These are phyloP conservation scores for Penicillium macrosclerotiorum DNA, from an alignment of 495 filamentous ascomycete species.

Conservation along the genomic window DNA sequence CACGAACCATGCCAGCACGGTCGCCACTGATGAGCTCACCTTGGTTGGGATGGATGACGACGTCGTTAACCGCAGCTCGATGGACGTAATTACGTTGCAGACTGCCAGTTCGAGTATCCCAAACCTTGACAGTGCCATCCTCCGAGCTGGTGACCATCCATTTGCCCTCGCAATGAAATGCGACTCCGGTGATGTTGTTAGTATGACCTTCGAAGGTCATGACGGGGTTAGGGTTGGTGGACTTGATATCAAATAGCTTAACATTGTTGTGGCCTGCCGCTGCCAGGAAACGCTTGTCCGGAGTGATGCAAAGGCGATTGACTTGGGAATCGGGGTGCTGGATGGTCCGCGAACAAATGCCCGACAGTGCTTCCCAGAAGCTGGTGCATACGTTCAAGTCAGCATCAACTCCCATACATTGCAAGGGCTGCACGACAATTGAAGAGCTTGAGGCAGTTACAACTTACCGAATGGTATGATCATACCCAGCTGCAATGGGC, in stretches of 20 bases:
- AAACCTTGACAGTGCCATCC: slow-evolving; percentile 96
- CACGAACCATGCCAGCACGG: slow-evolving; percentile 83
- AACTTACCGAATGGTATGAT: slow-evolving; percentile 93
- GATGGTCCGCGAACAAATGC: slow-evolving; percentile 96
- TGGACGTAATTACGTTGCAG: slow-evolving; percentile 93
- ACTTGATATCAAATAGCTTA: slow-evolving; percentile 97
- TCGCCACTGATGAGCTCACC: slow-evolving; percentile 97
- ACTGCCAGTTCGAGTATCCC: slow-evolving; percentile 87
- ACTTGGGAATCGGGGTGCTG: slow-evolving; percentile 98
- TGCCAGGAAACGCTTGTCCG: slow-evolving; percentile 93
- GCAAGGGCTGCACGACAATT: background rate
- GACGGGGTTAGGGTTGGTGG: slow-evolving; percentile 87
- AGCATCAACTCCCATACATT: background rate
- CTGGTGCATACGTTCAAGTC: slow-evolving; percentile 38
- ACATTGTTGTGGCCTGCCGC: slow-evolving; percentile 93
- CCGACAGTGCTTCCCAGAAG: slow-evolving; percentile 97
- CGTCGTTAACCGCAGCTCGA: slow-evolving; percentile 82
- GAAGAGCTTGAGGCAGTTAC: background rate
- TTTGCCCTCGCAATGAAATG: slow-evolving; percentile 97
- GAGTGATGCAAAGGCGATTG: slow-evolving; percentile 96
- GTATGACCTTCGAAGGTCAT: slow-evolving; percentile 95
- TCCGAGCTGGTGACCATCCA: slow-evolving; percentile 99
- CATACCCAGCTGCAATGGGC: slow-evolving; percentile 77
- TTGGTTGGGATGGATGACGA: slow-evolving; percentile 96
- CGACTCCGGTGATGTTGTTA: slow-evolving; percentile 91